Evolutionary conservation across 257 asterid genomes (phyloP).

Genomic region (Catharanthus roseus): DNA sequence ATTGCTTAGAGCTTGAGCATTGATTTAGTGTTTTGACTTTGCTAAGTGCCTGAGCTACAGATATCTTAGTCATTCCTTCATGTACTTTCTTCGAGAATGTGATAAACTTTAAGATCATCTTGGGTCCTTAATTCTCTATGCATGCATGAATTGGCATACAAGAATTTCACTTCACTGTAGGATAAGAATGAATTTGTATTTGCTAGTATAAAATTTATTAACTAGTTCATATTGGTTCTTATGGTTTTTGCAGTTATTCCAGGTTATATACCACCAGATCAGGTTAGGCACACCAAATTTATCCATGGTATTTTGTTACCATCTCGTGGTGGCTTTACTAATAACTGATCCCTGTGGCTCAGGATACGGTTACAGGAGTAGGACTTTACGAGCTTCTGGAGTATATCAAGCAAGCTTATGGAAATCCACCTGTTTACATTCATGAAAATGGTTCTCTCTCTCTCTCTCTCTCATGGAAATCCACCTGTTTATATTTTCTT

Average conservation of each 20-base stretch:
- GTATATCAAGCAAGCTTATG: slow-evolving; percentile 39
- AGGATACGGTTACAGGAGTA: slow-evolving; percentile 25
- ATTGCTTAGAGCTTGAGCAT: too few species aligned
- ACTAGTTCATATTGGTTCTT: background rate
- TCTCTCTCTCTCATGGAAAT: slow-evolving; percentile 10
- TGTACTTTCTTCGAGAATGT: too few species aligned
- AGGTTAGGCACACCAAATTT: background rate
- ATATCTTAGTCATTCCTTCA: too few species aligned
- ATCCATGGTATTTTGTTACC: background rate
- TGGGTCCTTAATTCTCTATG: too few species aligned
- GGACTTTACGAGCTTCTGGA: slow-evolving; percentile 37
- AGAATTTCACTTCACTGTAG: background rate
- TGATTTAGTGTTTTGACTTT: too few species aligned
- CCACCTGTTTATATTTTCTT: background rate
- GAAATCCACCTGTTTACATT: slow-evolving; percentile 48
- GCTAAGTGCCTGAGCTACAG: too few species aligned
- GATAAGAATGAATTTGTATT: too few species aligned
- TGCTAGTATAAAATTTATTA: background rate
- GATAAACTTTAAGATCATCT: too few species aligned
- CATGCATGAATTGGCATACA: too few species aligned
- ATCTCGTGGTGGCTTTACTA: background rate
- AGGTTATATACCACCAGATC: background rate
- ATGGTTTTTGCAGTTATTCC: slow-evolving; percentile 5
- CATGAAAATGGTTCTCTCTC: slow-evolving; percentile 31
- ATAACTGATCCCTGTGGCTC: background rate